Conservation (phyloP, 2,329 filamentous ascomycete genomes). For the Ramularia endophylla region DNA sequence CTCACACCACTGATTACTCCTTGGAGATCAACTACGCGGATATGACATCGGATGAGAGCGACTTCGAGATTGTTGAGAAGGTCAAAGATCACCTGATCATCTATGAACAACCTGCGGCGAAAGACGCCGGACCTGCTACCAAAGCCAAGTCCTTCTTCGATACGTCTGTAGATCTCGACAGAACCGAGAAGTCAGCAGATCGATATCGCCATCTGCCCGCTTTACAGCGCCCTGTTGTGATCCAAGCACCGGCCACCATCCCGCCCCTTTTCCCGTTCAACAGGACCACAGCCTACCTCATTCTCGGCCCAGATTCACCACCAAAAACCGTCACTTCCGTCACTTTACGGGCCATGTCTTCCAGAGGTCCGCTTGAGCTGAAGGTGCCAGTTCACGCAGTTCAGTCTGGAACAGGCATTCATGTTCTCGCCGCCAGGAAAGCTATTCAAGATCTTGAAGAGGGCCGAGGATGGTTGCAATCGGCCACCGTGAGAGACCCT, state of each 20-base stretch:
- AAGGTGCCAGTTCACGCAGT: slow-evolving; percentile 56
- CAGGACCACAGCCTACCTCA: slow-evolving; percentile 59
- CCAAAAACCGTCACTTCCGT: slow-evolving; percentile 49
- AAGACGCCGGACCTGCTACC: background rate
- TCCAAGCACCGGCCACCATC: slow-evolving; percentile 60
- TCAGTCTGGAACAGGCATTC: slow-evolving; percentile 39
- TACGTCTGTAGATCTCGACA: slow-evolving; percentile 39
- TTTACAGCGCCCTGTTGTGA: slow-evolving; percentile 48
- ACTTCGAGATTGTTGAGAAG: slow-evolving; percentile 59
- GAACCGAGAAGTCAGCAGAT: slow-evolving; percentile 22
- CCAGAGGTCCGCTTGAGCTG: slow-evolving; percentile 55
- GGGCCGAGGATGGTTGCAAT: slow-evolving; percentile 58
- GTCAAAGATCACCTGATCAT: slow-evolving; percentile 46
- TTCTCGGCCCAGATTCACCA: slow-evolving; percentile 51
- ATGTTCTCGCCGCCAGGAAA: slow-evolving; percentile 65
- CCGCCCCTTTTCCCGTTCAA: slow-evolving; percentile 62
- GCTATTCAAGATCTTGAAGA: slow-evolving; percentile 65
- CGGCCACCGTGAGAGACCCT: slow-evolving; percentile 37
- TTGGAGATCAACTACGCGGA: slow-evolving; percentile 56
- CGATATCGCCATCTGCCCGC: slow-evolving; percentile 49
- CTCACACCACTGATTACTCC: slow-evolving; percentile 59
- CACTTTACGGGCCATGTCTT: slow-evolving; percentile 52
- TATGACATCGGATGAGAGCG: slow-evolving; percentile 39
- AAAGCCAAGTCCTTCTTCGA: slow-evolving; percentile 56
- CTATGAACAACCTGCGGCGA: slow-evolving; percentile 18